Percentiles rank a stretch among this genome's conserved stretches.
These are phyloP conservation scores for Prunus mira DNA, from an alignment of 306 rosid species.

Conservation along the genomic window DNA sequence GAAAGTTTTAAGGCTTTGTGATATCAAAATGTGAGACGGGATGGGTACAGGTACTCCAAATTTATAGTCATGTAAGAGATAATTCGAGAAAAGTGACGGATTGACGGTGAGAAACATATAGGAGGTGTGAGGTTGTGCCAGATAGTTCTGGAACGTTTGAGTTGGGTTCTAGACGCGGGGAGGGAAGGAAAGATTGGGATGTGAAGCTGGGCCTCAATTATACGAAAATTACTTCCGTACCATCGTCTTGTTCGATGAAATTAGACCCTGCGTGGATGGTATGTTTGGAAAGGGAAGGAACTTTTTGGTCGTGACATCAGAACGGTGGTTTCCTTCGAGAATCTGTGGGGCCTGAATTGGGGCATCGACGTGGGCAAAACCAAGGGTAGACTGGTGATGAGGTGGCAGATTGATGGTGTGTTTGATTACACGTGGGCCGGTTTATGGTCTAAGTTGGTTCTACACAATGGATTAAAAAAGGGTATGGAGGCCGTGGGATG, in stretches of 20 bases:
- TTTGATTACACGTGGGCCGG: background rate
- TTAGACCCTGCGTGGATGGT: background rate
- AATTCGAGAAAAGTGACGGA: slow-evolving; percentile 14
- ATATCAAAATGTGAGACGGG: background rate
- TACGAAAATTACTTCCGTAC: background rate
- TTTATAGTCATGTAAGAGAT: background rate
- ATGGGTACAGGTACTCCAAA: background rate
- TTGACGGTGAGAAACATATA: background rate
- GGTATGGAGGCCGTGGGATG: too few relatives aligned
- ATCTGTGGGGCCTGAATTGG: background rate
- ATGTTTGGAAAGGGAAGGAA: background rate
- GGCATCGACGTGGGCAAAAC: slow-evolving; percentile 15
- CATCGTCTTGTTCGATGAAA: background rate
- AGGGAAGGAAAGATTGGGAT: background rate
- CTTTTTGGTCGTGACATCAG: too few relatives aligned
- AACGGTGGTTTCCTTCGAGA: background rate
- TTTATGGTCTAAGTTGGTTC: background rate
- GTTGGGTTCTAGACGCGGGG: slow-evolving; percentile 17
- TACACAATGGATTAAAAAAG: background rate
- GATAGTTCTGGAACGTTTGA: slow-evolving; percentile 45
- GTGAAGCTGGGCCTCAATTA: background rate
- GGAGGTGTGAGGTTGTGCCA: background rate
- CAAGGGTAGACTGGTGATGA: background rate
- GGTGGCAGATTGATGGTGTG: background rate
- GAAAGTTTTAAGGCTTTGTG: background rate